phyloP scores from a whole-genome alignment of 2,329 filamentous ascomycete species.

The Lecanosticta acicola region DNA sequence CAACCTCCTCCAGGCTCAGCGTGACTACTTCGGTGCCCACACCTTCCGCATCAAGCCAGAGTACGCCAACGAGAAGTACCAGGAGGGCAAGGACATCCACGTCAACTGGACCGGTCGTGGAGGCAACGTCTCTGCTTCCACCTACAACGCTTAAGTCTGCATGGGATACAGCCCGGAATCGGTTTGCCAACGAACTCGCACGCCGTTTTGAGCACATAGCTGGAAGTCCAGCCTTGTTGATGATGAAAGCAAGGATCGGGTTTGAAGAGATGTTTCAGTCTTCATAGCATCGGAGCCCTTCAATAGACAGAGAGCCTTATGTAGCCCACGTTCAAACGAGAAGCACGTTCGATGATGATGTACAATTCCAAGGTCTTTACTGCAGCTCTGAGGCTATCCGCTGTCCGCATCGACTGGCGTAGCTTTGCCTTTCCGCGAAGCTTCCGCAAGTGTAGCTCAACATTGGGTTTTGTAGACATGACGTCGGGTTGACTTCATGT shows the following conservation, averaged over 20 bases:
- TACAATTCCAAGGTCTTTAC: too few species aligned
- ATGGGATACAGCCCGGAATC: not conserved
- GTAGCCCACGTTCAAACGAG: conserved; percentile 8
- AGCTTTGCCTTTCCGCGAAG: too few species aligned
- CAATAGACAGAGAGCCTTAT: conserved; percentile 12
- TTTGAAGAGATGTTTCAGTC: not conserved
- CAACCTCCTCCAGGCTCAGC: conserved; percentile 97
- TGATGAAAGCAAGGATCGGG: conserved; percentile 1
- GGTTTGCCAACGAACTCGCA: not conserved
- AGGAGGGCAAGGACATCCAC: conserved; percentile 82
- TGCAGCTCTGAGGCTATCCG: too few species aligned
- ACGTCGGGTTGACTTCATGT: too few species aligned
- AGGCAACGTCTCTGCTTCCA: conserved; percentile 93
- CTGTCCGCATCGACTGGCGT: too few species aligned
- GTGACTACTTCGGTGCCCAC: conserved; percentile 89
- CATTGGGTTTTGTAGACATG: too few species aligned
- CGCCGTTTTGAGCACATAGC: not conserved
- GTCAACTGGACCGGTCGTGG: conserved; percentile 99
- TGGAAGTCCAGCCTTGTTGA: not conserved
- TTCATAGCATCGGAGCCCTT: not conserved
- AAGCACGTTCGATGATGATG: not conserved
- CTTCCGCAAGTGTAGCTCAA: too few species aligned
- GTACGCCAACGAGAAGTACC: conserved; percentile 58
- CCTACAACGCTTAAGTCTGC: conserved; percentile 78
- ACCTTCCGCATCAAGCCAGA: conserved; percentile 52